Evolutionary conservation across 1,284 basidiomycete genomes (phyloP).

Genomic region (Termitomyces sp.): DNA sequence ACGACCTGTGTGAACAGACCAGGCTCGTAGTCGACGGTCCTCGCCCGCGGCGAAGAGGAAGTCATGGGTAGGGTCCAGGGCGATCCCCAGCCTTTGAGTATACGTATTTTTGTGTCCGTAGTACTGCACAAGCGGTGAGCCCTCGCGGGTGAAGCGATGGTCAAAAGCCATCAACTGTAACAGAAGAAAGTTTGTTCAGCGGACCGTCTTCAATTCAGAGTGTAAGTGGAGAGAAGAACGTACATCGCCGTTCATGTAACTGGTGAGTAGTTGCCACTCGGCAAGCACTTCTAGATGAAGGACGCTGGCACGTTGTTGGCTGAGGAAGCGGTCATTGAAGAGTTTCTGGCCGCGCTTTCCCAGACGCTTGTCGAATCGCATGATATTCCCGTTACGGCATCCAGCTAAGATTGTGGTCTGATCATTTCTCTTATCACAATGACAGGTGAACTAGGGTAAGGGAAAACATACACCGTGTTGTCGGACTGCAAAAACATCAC

Average conservation of each 20-base stretch:
- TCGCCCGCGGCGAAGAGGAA: constrained; percentile 73
- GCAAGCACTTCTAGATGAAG: constrained; percentile 46
- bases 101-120: constrained; percentile 54
- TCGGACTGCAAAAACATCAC: constrained; percentile 57
- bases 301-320: constrained; percentile 37
- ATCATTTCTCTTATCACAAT: background rate
- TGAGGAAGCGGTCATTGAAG: constrained; percentile 32
- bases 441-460: background rate
- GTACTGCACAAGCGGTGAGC: constrained; percentile 43
- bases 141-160: constrained; percentile 45
- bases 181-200: constrained; percentile 1
- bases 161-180: constrained; percentile 56
- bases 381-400: constrained; percentile 54
- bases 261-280: constrained; percentile 50
- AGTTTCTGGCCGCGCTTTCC: constrained; percentile 35
- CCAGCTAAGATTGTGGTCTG: constrained; percentile 58
- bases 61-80: constrained; percentile 52
- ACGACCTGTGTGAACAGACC: constrained; percentile 58
- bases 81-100: constrained; percentile 48
- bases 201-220: background rate
- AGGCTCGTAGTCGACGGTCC: constrained; percentile 56
- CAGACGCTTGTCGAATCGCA: constrained; percentile 56
- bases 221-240: constrained; percentile 20
- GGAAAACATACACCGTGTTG: constrained; percentile 40
- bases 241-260: constrained; percentile 59